These are phyloP conservation scores for Cucurbita ficifolia DNA, from an alignment of 306 rosid genomes.

Conservation along the genomic window DNA sequence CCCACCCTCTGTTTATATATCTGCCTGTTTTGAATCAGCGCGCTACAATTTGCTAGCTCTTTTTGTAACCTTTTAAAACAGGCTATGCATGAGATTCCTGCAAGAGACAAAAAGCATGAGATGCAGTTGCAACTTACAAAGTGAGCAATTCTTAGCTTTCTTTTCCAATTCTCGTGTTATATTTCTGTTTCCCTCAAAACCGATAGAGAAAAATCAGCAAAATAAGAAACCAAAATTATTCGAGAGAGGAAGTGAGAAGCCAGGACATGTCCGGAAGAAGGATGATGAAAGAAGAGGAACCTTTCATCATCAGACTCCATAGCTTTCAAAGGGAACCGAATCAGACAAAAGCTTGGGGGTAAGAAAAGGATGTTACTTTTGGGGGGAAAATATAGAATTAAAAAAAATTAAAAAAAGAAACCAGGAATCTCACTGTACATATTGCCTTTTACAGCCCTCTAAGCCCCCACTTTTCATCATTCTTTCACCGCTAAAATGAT, in stretches of 20 bases:
- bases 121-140: constrained; percentile 40
- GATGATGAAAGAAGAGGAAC: constrained; percentile 23
- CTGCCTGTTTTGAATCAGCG: neutral
- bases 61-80: constrained; percentile 49
- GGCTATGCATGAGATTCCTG: constrained; percentile 85
- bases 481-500: constrained; percentile 57
- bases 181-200: constrained; percentile 9
- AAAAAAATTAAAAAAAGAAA: constrained; percentile 27
- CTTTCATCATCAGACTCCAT: constrained; percentile 47
- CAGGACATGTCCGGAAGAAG: constrained; percentile 25
- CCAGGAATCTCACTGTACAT: constrained; percentile 65
- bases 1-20: neutral
- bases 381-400: neutral
- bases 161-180: constrained; percentile 4
- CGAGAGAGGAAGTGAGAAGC: constrained; percentile 2
- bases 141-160: constrained; percentile 22
- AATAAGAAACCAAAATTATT: constrained; percentile 20
- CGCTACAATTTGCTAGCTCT: neutral
- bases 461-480: constrained; percentile 52
- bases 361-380: constrained; percentile 38
- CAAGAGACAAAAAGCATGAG: constrained; percentile 72
- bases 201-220: constrained; percentile 22
- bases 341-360: constrained; percentile 64
- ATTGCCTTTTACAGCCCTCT: constrained; percentile 24
- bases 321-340: constrained; percentile 72